Conservation (phyloP, 805 yeast species). For the Naumovozyma dairenensis region DNA sequence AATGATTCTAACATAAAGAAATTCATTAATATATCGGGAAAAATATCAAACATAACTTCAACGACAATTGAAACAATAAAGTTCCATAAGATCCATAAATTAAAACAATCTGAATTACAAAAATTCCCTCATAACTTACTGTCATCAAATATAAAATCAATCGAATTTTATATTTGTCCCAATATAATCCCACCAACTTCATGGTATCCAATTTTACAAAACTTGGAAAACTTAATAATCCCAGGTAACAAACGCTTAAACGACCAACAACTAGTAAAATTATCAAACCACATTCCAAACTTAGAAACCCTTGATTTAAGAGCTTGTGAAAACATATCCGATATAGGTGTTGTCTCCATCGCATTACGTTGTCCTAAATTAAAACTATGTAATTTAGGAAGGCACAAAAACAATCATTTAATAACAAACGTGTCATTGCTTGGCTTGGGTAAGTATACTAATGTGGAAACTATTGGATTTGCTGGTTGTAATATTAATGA, state of each 20-base stretch:
- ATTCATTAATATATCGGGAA: slow-evolving; percentile 24
- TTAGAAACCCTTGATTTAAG: slow-evolving; percentile 64
- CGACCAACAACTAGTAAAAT: slow-evolving; percentile 45
- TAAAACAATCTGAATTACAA: slow-evolving; percentile 46
- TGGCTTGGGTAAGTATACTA: slow-evolving; percentile 46
- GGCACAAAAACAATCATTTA: slow-evolving; percentile 56
- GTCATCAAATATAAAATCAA: slow-evolving; percentile 45
- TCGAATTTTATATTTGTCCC: slow-evolving; percentile 82
- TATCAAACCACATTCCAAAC: slow-evolving; percentile 47
- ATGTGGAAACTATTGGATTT: slow-evolving; percentile 63
- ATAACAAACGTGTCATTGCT: slow-evolving; percentile 64
- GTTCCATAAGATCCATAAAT: slow-evolving; percentile 52
- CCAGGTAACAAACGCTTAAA: slow-evolving; percentile 62
- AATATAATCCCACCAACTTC: slow-evolving; percentile 44
- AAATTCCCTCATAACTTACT: slow-evolving; percentile 32
- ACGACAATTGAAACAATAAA: slow-evolving; percentile 16
- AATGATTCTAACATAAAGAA: slow-evolving; percentile 36
- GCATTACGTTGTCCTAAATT: slow-evolving; percentile 52
- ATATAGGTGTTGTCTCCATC: slow-evolving; percentile 61
- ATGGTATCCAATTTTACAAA: slow-evolving; percentile 34
- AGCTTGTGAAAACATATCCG: slow-evolving; percentile 74
- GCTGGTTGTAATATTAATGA: slow-evolving; percentile 85
- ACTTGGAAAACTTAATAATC: slow-evolving; percentile 37
- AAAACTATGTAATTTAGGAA: slow-evolving; percentile 62
- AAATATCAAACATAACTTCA: slow-evolving; percentile 5